A percentile compares a stretch with the other conserved stretches of the same genome.
These are phyloP conservation scores for Phaseolus coccineus DNA, from an alignment of 331 rosid genomes.

Conservation along the genomic window DNA sequence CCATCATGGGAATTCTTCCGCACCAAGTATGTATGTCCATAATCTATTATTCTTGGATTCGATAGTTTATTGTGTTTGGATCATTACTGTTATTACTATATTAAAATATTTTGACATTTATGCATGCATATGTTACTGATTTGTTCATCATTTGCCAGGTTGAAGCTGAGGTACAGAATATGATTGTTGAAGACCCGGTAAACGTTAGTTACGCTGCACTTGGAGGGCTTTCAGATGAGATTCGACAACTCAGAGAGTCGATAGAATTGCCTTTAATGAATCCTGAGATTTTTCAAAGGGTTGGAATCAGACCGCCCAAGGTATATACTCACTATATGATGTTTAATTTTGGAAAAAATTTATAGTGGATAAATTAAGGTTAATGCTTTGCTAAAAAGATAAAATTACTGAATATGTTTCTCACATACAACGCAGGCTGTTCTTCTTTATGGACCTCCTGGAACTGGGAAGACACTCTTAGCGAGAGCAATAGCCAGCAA, in stretches of 20 bases:
- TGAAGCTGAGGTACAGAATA: constrained; percentile 71
- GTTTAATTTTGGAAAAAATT: not conserved
- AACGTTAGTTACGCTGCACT: constrained; percentile 80
- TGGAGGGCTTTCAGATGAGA: constrained; percentile 87
- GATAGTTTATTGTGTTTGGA: too few relatives aligned
- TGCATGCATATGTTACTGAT: not conserved
- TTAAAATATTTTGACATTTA: too few relatives aligned
- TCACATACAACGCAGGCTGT: constrained; percentile 61
- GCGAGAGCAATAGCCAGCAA: constrained; percentile 97
- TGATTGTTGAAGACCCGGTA: constrained; percentile 87
- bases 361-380: constrained; percentile 33
- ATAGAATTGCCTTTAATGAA: constrained; percentile 83
- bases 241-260: constrained; percentile 75
- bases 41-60: not conserved
- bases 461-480: constrained; percentile 86
- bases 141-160: constrained; percentile 47
- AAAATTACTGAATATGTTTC: not conserved
- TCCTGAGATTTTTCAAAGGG: constrained; percentile 80
- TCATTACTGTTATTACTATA: too few relatives aligned
- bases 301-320: constrained; percentile 88
- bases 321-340: constrained; percentile 22
- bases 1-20: not conserved
- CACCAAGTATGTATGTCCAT: not conserved
- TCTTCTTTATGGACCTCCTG: constrained; percentile 94
- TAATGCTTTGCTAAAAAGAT: too few relatives aligned